Evolutionary conservation across 352 stramenopile genomes (phyloP), one percentile per base, ranked within the genome.

Genomic region (Aphanomyces stellatus): DNA sequence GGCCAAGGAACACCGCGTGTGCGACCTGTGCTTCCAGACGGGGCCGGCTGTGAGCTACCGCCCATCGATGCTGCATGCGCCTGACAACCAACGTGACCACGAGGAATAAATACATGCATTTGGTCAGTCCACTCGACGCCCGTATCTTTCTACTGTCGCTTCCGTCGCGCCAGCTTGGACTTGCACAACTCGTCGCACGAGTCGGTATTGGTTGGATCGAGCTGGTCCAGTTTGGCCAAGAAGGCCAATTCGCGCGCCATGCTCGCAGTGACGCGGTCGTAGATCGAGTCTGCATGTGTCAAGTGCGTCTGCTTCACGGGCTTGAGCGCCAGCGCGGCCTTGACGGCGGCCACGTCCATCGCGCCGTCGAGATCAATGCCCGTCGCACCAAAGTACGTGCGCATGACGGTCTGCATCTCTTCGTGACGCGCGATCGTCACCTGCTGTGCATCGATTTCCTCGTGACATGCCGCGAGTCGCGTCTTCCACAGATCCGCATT

Each of bases 1-100:
- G 5, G 28, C 34, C 37, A 17, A 64, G 15, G n/a, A n/a, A 15
- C 24, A n/a, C 24, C 60, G 60, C 17, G 24, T 67, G 8, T 67
- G 60, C 19, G 60, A 67, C 60, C 17, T 31, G 11, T 67, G 60
- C 22, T 25, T 41, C 25, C n/a, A 35, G 8, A 53, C n/a, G n/a
- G n/a, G n/a, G n/a, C n/a, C n/a, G n/a, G n/a, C n/a, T n/a, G n/a
- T n/a, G n/a, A n/a, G n/a, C n/a, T n/a, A n/a, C n/a, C n/a, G n/a
- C n/a, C n/a, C n/a, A n/a, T n/a, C n/a, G n/a, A n/a, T n/a, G n/a
- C n/a, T n/a, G n/a, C n/a, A n/a, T n/a, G n/a, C n/a, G n/a, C n/a
- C n/a, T n/a, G n/a, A n/a, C n/a, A n/a, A n/a, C n/a, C n/a, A n/a
- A n/a, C n/a, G n/a, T n/a, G n/a, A n/a, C n/a, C n/a, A n/a, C n/a